Evolutionary conservation across 2,329 filamentous ascomycete species (phyloP).

Genomic region (Alternaria triticimaculans): DNA sequence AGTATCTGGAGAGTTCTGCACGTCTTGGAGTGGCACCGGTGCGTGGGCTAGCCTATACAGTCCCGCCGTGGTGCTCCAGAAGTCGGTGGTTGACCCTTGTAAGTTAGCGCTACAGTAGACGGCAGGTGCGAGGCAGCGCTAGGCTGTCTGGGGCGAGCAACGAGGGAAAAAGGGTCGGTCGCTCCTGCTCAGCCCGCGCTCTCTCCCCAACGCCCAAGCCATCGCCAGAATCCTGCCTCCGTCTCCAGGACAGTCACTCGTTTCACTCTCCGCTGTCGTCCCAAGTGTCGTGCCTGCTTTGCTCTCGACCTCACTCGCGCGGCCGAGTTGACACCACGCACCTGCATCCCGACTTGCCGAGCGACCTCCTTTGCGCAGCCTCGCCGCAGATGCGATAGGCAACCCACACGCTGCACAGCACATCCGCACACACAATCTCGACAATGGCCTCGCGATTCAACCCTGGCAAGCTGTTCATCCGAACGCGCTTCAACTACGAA

Average conservation of each 20-base stretch:
- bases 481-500: conserved; percentile 55
- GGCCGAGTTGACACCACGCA: conserved; percentile 15
- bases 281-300: conserved; percentile 5
- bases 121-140: conserved; percentile 16
- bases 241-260: conserved; percentile 38
- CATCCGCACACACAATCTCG: conserved; percentile 15
- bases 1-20: not conserved
- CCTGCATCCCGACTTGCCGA: not conserved
- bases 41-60: conserved; percentile 14
- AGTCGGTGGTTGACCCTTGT: conserved; percentile 11
- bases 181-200: conserved; percentile 18
- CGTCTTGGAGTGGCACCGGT: conserved; percentile 4
- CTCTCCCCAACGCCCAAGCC: conserved; percentile 22
- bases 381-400: conserved; percentile 44
- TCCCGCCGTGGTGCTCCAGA: conserved; percentile 14
- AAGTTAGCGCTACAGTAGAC: conserved; percentile 9
- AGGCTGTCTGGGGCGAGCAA: conserved; percentile 17
- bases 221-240: conserved; percentile 16
- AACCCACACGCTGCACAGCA: conserved; percentile 24
- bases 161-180: conserved; percentile 21
- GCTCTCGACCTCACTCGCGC: conserved; percentile 17
- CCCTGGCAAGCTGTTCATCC: conserved; percentile 54
- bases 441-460: conserved; percentile 51
- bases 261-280: conserved; percentile 31
- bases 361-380: conserved; percentile 3